These are phyloP conservation scores for Aurinia saxatilis DNA, from an alignment of 345 rosid species.

Conservation along the genomic window DNA sequence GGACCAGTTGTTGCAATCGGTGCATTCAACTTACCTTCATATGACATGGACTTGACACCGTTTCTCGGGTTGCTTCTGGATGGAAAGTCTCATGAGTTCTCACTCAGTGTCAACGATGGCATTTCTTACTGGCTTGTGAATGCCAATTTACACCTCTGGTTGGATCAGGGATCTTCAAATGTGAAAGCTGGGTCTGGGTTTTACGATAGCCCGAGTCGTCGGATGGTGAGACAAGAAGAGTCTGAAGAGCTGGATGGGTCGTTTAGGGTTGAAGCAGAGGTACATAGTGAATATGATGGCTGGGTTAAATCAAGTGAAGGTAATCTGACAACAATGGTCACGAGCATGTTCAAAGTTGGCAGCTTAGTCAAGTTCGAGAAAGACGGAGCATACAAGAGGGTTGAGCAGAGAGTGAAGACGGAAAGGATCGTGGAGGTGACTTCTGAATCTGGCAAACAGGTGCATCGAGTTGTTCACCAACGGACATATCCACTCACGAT, in stretches of 20 bases:
- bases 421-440: slow-evolving; percentile 31
- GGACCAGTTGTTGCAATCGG: slow-evolving; percentile 72
- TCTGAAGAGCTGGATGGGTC: slow-evolving; percentile 59
- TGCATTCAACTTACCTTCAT: slow-evolving; percentile 70
- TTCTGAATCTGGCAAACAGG: slow-evolving; percentile 25
- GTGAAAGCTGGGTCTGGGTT: slow-evolving; percentile 38
- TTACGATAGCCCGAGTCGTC: slow-evolving; percentile 28
- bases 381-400: slow-evolving; percentile 48
- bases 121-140: slow-evolving; percentile 79
- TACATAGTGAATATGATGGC: slow-evolving; percentile 40
- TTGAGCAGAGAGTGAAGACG: slow-evolving; percentile 42
- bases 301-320: slow-evolving; percentile 69
- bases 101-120: slow-evolving; percentile 48
- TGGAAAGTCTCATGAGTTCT: slow-evolving; percentile 48
- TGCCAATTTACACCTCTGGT: slow-evolving; percentile 79
- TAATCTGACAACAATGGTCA: slow-evolving; percentile 49
- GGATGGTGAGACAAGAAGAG: slow-evolving; percentile 25
- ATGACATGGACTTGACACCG: slow-evolving; percentile 70
- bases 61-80: slow-evolving; percentile 58
- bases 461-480: slow-evolving; percentile 13
- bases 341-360: slow-evolving; percentile 32
- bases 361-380: slow-evolving; percentile 37
- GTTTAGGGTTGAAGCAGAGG: slow-evolving; percentile 43
- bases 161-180: slow-evolving; percentile 29
- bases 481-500: slow-evolving; percentile 53